phyloP scores from a whole-genome alignment of 1,284 basidiomycete species.

The Lentinula novae-zelandiae region DNA sequence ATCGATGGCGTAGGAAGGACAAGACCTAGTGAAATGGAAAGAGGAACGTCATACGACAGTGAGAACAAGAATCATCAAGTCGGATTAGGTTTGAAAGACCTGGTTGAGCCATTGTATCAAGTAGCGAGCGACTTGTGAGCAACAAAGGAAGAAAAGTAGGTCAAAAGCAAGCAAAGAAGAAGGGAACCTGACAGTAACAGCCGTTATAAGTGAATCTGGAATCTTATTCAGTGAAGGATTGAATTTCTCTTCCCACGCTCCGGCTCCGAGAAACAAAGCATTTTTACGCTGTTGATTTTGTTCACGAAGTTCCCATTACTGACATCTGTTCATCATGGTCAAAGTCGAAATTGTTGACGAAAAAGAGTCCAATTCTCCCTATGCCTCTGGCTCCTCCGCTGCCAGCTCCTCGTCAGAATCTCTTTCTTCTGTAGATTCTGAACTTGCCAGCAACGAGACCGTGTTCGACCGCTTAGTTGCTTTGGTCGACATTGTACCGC shows the following conservation, averaged over 20 bases:
- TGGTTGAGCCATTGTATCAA: conserved; percentile 12
- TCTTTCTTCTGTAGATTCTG: conserved; percentile 71
- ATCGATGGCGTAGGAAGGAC: conserved; percentile 57
- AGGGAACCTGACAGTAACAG: conserved; percentile 11
- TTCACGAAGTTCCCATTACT: not conserved
- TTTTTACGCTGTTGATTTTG: not conserved
- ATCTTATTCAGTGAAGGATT: not conserved
- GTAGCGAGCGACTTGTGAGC: conserved; percentile 15
- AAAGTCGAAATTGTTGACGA: conserved; percentile 83
- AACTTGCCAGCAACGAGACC: conserved; percentile 73
- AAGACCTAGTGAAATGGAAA: conserved; percentile 37
- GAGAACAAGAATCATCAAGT: not conserved
- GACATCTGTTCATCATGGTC: conserved; percentile 54
- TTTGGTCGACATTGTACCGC: conserved; percentile 93
- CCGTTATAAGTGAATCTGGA: not conserved
- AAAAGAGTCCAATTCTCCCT: conserved; percentile 66
- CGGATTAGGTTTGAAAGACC: not conserved
- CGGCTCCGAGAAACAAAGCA: conserved; percentile 4
- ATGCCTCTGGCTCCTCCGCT: conserved; percentile 63
- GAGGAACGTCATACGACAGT: not conserved
- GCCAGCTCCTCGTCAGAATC: conserved; percentile 66
- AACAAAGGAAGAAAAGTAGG: conserved; percentile 9
- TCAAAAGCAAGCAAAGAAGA: not conserved
- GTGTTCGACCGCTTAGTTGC: conserved; percentile 86
- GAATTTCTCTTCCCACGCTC: conserved; percentile 11